Evolutionary conservation across 495 filamentous ascomycete genomes (phyloP).

Genomic region (Penicillium maclennaniae): DNA sequence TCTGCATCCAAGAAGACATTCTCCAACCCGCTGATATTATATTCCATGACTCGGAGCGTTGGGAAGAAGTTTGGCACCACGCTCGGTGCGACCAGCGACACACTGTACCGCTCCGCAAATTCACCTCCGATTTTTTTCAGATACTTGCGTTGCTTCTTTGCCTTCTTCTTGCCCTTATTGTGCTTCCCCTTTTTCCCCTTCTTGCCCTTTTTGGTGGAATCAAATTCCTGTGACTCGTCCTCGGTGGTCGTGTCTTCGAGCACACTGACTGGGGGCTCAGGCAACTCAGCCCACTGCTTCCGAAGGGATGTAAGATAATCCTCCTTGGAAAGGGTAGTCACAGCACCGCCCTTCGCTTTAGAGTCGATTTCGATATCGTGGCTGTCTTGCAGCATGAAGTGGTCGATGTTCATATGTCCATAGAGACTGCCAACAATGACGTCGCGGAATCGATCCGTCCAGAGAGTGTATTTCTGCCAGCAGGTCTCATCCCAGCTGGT

Average conservation of each 20-base stretch:
- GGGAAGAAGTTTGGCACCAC: slow-evolving; percentile 93
- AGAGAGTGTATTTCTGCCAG: slow-evolving; percentile 97
- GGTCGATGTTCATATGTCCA: slow-evolving; percentile 98
- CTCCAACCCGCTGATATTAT: slow-evolving; percentile 84
- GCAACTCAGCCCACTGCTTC: slow-evolving; percentile 70
- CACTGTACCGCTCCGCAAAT: slow-evolving; percentile 80
- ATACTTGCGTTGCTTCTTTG: slow-evolving; percentile 52
- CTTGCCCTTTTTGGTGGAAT: slow-evolving; percentile 30
- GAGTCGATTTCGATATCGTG: slow-evolving; percentile 58
- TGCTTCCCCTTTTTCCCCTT: slow-evolving; percentile 31
- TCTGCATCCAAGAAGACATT: slow-evolving; percentile 39
- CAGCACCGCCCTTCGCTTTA: slow-evolving; percentile 12
- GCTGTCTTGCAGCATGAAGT: slow-evolving; percentile 91
- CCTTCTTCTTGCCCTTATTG: slow-evolving; percentile 32
- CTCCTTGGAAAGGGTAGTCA: slow-evolving; percentile 60
- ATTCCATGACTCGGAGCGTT: slow-evolving; percentile 79
- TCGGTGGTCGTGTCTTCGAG: slow-evolving; percentile 19
- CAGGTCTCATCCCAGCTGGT: slow-evolving; percentile 87
- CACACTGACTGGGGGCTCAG: slow-evolving; percentile 45
- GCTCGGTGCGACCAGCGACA: slow-evolving; percentile 76
- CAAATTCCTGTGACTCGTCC: slow-evolving; percentile 1
- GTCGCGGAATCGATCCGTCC: slow-evolving; percentile 86
- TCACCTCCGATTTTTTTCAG: slow-evolving; percentile 67
- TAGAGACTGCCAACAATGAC: slow-evolving; percentile 75
- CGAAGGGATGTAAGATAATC: slow-evolving; percentile 80